These are phyloP conservation scores for Amesomyces nigricolor DNA, from an alignment of 2,329 filamentous ascomycete species.

Conservation along the genomic window DNA sequence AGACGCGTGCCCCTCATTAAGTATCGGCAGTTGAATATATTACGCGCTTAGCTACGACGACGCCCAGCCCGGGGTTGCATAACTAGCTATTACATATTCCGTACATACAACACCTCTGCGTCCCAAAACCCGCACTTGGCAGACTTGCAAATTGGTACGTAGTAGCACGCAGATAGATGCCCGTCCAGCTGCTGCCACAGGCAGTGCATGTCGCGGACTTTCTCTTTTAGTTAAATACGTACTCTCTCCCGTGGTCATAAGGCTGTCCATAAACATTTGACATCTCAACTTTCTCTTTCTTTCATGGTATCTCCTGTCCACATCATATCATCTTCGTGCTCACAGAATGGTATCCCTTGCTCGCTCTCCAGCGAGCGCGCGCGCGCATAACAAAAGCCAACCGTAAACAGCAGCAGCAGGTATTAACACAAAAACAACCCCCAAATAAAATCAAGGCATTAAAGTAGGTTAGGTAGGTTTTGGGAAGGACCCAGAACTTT, in stretches of 20 bases:
- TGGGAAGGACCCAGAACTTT: neutral
- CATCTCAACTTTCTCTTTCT: neutral
- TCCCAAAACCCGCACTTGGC: neutral
- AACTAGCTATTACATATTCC: neutral
- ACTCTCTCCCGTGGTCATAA: neutral
- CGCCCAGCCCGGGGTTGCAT: conserved; percentile 1
- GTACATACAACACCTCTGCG: neutral
- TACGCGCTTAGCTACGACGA: neutral
- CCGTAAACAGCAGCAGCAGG: neutral
- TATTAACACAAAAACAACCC: conserved; percentile 6
- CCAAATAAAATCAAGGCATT: neutral
- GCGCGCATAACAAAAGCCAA: neutral
- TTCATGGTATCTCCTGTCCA: conserved; percentile 9
- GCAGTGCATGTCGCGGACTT: neutral
- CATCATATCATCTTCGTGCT: neutral
- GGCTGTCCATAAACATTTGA: neutral
- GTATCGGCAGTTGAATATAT: neutral
- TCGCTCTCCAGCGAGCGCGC: neutral
- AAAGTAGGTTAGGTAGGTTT: neutral
- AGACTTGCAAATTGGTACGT: neutral
- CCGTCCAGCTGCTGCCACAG: neutral
- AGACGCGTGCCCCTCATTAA: neutral
- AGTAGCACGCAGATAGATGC: neutral
- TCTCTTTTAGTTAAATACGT: too few relatives aligned
- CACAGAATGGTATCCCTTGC: conserved; percentile 14